A percentile compares a stretch with the other conserved stretches of the same genome.
These are phyloP conservation scores for Brachypodium distachyon DNA, from an alignment of 202 grass and related monocot species.

Conservation along the genomic window DNA sequence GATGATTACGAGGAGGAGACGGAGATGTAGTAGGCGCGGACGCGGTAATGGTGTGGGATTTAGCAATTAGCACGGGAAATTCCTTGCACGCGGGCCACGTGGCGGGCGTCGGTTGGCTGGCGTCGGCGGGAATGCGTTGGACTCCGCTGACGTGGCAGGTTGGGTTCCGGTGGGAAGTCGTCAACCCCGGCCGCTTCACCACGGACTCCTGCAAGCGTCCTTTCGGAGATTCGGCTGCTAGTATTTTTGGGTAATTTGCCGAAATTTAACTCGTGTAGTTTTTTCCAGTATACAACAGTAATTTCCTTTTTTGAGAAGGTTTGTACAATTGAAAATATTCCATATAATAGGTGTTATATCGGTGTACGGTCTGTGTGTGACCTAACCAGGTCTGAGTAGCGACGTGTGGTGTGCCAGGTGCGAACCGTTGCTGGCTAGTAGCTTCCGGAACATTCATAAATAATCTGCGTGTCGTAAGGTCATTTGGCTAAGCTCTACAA, in stretches of 20 bases:
- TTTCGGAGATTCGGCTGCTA: too few species aligned
- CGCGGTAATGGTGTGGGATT: conserved; percentile 3
- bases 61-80: background rate
- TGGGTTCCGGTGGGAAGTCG: conserved; percentile 6
- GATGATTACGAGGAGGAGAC: conserved; percentile 22
- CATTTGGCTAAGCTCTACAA: too few species aligned
- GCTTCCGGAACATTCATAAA: too few species aligned
- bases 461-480: too few species aligned
- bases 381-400: background rate
- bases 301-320: too few species aligned
- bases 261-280: too few species aligned
- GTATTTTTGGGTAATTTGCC: too few species aligned
- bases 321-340: too few species aligned
- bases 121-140: conserved; percentile 21
- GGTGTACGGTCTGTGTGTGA: background rate
- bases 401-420: background rate
- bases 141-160: conserved; percentile 23
- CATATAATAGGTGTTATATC: too few species aligned
- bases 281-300: too few species aligned
- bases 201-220: too few species aligned
- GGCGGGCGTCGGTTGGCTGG: background rate
- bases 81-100: conserved; percentile 17
- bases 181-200: background rate
- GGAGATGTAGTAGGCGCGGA: background rate
- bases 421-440: too few species aligned